A percentile compares a stretch with the other conserved stretches of the same genome.
These are phyloP conservation scores for Plasmodium berghei DNA, from an alignment of 169 alveolate genomes.

Conservation along the genomic window DNA sequence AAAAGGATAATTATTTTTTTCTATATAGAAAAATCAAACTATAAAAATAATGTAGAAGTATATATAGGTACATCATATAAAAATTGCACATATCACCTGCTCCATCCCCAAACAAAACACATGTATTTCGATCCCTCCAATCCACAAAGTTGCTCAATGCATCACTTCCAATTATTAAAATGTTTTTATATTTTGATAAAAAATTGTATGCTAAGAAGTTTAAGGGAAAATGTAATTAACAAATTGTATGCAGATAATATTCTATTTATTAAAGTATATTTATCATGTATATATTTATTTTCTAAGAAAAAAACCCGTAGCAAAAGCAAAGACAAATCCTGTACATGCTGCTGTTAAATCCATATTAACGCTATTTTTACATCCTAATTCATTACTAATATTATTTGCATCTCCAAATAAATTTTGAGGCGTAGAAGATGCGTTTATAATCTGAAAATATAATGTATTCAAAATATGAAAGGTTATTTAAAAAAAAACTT, in stretches of 20 bases:
- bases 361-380: slow-evolving; percentile 66
- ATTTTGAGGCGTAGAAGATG: slow-evolving; percentile 83
- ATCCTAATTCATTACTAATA: slow-evolving; percentile 71
- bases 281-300: not conserved
- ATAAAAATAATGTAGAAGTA: too few species aligned
- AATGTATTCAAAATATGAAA: slow-evolving; percentile 1
- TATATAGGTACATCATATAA: too few species aligned
- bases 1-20: too few species aligned
- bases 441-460: slow-evolving; percentile 74
- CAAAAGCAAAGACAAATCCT: slow-evolving; percentile 81
- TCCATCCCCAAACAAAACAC: slow-evolving; percentile 82
- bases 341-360: slow-evolving; percentile 84
- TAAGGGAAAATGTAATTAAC: not conserved
- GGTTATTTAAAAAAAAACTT: not conserved
- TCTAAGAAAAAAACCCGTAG: slow-evolving; percentile 74
- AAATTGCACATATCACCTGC: slow-evolving; percentile 76
- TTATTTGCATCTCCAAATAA: slow-evolving; percentile 83
- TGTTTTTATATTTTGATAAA: slow-evolving; percentile 52
- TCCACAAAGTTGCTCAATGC: slow-evolving; percentile 82
- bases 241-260: too few species aligned
- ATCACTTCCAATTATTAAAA: slow-evolving; percentile 80
- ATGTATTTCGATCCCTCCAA: slow-evolving; percentile 83
- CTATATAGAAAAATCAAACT: too few species aligned
- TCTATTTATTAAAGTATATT: too few species aligned
- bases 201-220: slow-evolving; percentile 39